These are phyloP conservation scores for Biscogniauxia mediterranea DNA, from an alignment of 2,329 filamentous ascomycete genomes.

Conservation along the genomic window DNA sequence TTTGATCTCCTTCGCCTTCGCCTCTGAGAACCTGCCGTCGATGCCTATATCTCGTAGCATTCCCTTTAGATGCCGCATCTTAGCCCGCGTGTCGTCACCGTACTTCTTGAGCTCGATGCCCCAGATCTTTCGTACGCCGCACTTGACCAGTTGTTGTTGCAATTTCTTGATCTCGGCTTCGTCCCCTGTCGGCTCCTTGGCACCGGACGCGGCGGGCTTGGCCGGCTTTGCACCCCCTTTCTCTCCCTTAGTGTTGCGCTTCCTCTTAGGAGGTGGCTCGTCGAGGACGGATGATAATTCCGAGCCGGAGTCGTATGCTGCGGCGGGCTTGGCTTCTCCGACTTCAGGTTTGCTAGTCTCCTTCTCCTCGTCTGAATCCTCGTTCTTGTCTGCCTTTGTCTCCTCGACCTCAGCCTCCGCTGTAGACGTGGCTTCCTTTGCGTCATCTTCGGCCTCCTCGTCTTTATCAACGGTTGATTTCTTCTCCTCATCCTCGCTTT, in stretches of 20 bases:
- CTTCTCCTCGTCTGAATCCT: conserved; percentile 36
- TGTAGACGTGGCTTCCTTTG: conserved; percentile 9
- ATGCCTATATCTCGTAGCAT: conserved; percentile 84
- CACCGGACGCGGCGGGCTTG: conserved; percentile 40
- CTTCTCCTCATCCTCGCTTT: conserved; percentile 21
- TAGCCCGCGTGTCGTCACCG: conserved; percentile 68
- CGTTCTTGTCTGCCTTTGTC: conserved; percentile 33
- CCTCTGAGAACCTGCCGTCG: conserved; percentile 81
- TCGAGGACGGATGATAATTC: conserved; percentile 78
- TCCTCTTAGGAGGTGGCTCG: conserved; percentile 60
- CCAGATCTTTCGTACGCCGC: conserved; percentile 92
- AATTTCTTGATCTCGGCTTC: conserved; percentile 83
- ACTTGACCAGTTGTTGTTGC: conserved; percentile 84
- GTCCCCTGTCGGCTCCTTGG: conserved; percentile 52
- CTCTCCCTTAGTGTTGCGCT: conserved; percentile 49
- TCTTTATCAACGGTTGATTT: conserved; percentile 12
- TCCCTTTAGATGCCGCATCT: conserved; percentile 75
- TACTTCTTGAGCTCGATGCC: conserved; percentile 76
- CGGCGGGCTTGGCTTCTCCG: background rate
- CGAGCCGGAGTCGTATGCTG: conserved; percentile 28
- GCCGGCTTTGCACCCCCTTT: conserved; percentile 43
- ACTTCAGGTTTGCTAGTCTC: conserved; percentile 19
- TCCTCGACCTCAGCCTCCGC: conserved; percentile 5
- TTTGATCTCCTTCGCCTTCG: conserved; percentile 83
- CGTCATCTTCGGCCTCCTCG: conserved; percentile 10